Percentiles rank a stretch among this genome's conserved stretches.
Evolutionary conservation across 768 basidiomycete genomes (phyloP).

Genomic region (Kwoniella newhampshirensis): DNA sequence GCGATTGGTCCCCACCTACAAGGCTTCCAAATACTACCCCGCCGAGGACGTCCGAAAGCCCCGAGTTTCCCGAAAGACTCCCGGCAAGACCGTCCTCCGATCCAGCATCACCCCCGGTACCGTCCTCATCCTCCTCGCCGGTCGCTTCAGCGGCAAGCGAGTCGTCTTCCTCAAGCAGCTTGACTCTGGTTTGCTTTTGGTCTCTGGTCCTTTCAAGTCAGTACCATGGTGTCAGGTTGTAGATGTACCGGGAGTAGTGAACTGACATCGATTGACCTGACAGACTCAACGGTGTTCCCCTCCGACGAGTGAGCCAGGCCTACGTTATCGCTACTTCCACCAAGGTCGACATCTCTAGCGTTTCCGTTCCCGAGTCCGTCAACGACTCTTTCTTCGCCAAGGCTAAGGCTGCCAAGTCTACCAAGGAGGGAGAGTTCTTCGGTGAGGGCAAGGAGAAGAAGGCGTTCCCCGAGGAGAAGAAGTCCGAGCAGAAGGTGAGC

Average conservation of each 20-base stretch:
- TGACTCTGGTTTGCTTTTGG: constrained; percentile 78
- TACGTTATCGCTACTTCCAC: constrained; percentile 99
- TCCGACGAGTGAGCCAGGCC: constrained; percentile 96
- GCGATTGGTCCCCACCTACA: constrained; percentile 80
- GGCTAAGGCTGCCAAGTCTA: constrained; percentile 66
- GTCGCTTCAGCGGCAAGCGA: constrained; percentile 96
- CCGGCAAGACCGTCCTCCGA: constrained; percentile 69
- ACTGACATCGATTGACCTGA: constrained; percentile 13
- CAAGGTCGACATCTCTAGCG: constrained; percentile 73
- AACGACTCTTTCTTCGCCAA: constrained; percentile 94
- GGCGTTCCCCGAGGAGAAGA: constrained; percentile 79
- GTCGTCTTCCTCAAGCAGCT: constrained; percentile 98
- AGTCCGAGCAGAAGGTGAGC: constrained; percentile 79
- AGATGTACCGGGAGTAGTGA: neutral
- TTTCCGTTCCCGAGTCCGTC: constrained; percentile 73
- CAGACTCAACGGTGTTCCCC: constrained; percentile 87
- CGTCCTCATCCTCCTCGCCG: constrained; percentile 92
- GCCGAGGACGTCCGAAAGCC: constrained; percentile 89
- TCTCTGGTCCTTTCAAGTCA: constrained; percentile 90
- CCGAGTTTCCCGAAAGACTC: constrained; percentile 87
- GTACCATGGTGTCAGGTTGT: constrained; percentile 9
- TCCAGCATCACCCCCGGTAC: constrained; percentile 88
- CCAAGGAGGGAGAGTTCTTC: constrained; percentile 97
- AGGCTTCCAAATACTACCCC: constrained; percentile 59
- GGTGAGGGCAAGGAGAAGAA: constrained; percentile 87